phyloP scores from a whole-genome alignment of 352 stramenopile genomes.

The Phytophthora niederhauseri region DNA sequence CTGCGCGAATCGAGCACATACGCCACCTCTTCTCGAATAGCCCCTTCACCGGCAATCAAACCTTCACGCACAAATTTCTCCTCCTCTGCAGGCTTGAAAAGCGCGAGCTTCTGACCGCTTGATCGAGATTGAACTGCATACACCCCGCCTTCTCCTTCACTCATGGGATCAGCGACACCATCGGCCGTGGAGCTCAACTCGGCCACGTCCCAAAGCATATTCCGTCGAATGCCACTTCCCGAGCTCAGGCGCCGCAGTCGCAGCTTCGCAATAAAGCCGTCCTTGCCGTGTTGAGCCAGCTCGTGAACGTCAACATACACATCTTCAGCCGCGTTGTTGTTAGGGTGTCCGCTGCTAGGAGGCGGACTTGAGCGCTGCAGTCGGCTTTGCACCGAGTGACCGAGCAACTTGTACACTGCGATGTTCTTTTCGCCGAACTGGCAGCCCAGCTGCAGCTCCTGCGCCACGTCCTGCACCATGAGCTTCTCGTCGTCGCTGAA shows the following conservation, averaged over 20 bases:
- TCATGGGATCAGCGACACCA: constrained; percentile 57
- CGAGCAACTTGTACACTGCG: constrained; percentile 58
- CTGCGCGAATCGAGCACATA: constrained; percentile 75
- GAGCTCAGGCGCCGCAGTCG: constrained; percentile 64
- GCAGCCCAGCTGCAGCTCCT: constrained; percentile 57
- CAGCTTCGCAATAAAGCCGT: constrained; percentile 73
- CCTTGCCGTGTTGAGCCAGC: constrained; percentile 73
- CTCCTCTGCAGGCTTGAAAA: constrained; percentile 85
- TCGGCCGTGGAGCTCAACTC: constrained; percentile 55
- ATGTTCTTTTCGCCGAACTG: constrained; percentile 71
- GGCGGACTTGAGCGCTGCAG: constrained; percentile 9
- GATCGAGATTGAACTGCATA: constrained; percentile 74
- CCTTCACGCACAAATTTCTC: constrained; percentile 81
- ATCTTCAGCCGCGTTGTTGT: constrained; percentile 41
- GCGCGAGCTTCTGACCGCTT: constrained; percentile 74
- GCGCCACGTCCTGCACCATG: constrained; percentile 54
- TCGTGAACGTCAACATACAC: constrained; percentile 76
- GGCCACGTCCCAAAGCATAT: constrained; percentile 84
- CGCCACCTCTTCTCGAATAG: constrained; percentile 74
- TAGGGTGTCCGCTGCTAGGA: constrained; percentile 1
- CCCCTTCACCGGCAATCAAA: constrained; percentile 68
- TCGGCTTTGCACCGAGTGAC: constrained; percentile 26
- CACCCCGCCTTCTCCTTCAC: constrained; percentile 71
- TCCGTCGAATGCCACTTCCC: constrained; percentile 57
- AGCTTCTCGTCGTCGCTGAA: constrained; percentile 60